A percentile compares a stretch with the other conserved stretches of the same genome.
phyloP scores from a whole-genome alignment of 441 rosid genomes.

The Aleurites moluccanus region DNA sequence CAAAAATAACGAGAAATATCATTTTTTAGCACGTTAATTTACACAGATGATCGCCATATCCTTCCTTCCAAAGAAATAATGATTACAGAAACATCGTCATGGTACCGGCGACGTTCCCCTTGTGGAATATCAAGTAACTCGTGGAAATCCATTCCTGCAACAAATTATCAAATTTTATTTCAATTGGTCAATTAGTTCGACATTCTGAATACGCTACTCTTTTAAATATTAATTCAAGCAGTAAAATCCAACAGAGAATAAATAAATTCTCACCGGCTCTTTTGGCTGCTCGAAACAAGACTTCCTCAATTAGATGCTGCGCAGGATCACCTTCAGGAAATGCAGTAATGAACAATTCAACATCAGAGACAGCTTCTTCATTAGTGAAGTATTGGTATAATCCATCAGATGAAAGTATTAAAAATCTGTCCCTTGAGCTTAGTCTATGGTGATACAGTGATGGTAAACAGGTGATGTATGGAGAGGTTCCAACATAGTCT shows the following conservation, averaged over 20 bases:
- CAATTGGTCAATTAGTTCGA: too few relatives aligned
- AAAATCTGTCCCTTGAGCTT: slow-evolving; percentile 66
- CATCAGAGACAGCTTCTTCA: slow-evolving; percentile 76
- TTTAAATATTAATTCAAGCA: too few relatives aligned
- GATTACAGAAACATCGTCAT: slow-evolving; percentile 87
- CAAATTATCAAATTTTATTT: background rate
- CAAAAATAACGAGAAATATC: slow-evolving; percentile 19
- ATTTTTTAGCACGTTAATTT: slow-evolving; percentile 41
- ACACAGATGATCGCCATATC: slow-evolving; percentile 96
- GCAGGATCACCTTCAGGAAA: slow-evolving; percentile 98
- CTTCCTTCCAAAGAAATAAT: slow-evolving; percentile 95
- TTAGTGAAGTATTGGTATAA: slow-evolving; percentile 88
- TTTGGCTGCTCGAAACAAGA: slow-evolving; percentile 88
- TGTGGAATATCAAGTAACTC: slow-evolving; percentile 93
- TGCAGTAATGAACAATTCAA: slow-evolving; percentile 61
- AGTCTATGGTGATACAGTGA: slow-evolving; percentile 79
- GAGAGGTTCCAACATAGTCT: slow-evolving; percentile 78
- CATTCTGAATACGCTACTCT: too few relatives aligned
- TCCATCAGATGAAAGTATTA: slow-evolving; percentile 86
- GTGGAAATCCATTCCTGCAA: slow-evolving; percentile 85
- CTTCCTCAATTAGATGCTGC: slow-evolving; percentile 84
- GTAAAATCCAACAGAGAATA: too few relatives aligned
- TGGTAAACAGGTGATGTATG: slow-evolving; percentile 75
- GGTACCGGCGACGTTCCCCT: slow-evolving; percentile 91
- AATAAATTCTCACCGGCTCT: slow-evolving; percentile 59